These are phyloP conservation scores for Boletus rufocinnamomeus DNA, from an alignment of 768 basidiomycete species.

Conservation along the genomic window DNA sequence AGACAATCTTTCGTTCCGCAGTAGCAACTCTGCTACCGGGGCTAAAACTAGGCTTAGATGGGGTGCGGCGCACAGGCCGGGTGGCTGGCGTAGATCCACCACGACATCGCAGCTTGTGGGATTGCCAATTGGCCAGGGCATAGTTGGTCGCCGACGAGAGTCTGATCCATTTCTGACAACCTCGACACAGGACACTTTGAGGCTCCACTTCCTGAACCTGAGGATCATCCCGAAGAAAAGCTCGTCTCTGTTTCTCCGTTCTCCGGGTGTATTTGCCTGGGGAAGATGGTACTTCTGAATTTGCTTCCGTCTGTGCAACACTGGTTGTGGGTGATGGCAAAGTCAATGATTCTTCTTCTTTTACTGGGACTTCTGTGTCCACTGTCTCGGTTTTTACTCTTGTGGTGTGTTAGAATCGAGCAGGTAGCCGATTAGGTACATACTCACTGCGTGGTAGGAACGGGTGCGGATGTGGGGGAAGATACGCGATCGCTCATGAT, in stretches of 20 bases:
- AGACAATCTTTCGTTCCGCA: conserved; percentile 58
- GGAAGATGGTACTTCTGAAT: background rate
- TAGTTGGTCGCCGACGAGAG: conserved; percentile 46
- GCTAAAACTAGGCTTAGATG: conserved; percentile 34
- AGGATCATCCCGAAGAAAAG: conserved; percentile 54
- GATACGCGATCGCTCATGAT: conserved; percentile 31
- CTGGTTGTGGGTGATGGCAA: conserved; percentile 11
- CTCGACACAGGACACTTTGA: conserved; percentile 56
- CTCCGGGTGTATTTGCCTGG: conserved; percentile 24
- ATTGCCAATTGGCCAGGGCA: conserved; percentile 51
- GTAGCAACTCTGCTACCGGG: conserved; percentile 62
- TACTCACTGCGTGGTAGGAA: conserved; percentile 20
- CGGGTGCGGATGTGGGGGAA: background rate
- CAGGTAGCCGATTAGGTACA: background rate
- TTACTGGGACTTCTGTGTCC: conserved; percentile 6
- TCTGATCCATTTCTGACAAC: conserved; percentile 65
- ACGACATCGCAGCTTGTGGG: conserved; percentile 51
- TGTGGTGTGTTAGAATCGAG: conserved; percentile 9
- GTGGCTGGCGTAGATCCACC: conserved; percentile 41
- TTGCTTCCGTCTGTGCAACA: background rate
- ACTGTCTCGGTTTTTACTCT: conserved; percentile 15
- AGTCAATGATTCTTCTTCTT: conserved; percentile 18
- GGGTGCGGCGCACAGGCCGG: conserved; percentile 21
- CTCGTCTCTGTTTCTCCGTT: conserved; percentile 48
- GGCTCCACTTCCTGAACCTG: conserved; percentile 51